Evolutionary conservation across 2,329 filamentous ascomycete species (phyloP).

Genomic region (Pseudogymnoascus sp.): DNA sequence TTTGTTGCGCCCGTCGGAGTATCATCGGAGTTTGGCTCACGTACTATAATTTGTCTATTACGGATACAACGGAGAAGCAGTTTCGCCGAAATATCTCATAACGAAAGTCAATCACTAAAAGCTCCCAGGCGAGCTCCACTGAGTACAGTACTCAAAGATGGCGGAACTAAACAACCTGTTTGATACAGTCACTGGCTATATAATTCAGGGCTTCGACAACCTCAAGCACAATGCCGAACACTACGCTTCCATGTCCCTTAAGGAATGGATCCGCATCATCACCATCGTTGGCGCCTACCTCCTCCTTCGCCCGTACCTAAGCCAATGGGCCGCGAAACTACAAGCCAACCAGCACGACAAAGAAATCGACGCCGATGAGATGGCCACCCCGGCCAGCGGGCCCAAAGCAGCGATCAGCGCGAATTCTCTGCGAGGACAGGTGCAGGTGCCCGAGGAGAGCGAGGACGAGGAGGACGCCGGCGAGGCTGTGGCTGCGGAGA

Average conservation of each 20-base stretch:
- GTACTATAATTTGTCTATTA: not conserved
- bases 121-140: not conserved
- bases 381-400: slow-evolving; percentile 32
- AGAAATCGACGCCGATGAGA: slow-evolving; percentile 30
- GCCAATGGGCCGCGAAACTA: slow-evolving; percentile 55
- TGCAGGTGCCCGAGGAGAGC: slow-evolving; percentile 44
- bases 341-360: slow-evolving; percentile 57
- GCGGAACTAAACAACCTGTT: not conserved
- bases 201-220: not conserved
- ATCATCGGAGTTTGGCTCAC: slow-evolving; percentile 1
- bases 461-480: slow-evolving; percentile 39
- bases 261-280: slow-evolving; percentile 59
- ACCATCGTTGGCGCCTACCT: slow-evolving; percentile 65
- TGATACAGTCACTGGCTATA: not conserved
- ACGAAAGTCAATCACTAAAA: not conserved
- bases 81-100: not conserved
- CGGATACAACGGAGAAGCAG: not conserved
- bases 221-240: slow-evolving; percentile 5
- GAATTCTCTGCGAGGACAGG: slow-evolving; percentile 53
- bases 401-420: slow-evolving; percentile 48
- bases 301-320: slow-evolving; percentile 64
- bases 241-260: slow-evolving; percentile 33
- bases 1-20: not conserved
- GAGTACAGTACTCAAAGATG: not conserved
- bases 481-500: slow-evolving; percentile 35